These are phyloP conservation scores for Lentinula aciculospora DNA, from an alignment of 768 basidiomycete genomes.

Conservation along the genomic window DNA sequence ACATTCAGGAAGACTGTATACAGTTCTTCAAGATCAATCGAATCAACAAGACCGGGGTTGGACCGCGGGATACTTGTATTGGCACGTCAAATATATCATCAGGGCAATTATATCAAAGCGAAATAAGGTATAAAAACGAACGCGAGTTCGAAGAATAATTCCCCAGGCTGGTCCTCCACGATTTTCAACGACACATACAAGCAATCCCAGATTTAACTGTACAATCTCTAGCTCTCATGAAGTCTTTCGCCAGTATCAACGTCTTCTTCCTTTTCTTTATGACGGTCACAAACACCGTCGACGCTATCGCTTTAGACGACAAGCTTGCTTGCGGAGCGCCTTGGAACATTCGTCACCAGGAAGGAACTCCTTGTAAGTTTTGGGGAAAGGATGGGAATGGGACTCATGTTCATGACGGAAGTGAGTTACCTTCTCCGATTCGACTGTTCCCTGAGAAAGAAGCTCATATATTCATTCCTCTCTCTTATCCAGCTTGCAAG, in stretches of 20 bases:
- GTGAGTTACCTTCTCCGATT: not conserved
- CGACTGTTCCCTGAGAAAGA: not conserved
- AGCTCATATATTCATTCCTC: not conserved
- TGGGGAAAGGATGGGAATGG: not conserved
- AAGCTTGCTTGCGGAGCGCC: not conserved
- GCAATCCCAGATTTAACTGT: not conserved
- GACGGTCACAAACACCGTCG: not conserved
- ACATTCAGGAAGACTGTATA: no score
- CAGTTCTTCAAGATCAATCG: no score
- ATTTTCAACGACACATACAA: not conserved
- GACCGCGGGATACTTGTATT: no score
- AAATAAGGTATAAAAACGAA: not conserved
- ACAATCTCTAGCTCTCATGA: not conserved
- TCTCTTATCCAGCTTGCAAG: not conserved
- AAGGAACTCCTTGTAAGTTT: not conserved
- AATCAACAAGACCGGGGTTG: no score
- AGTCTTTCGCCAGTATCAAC: not conserved
- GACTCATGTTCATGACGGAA: not conserved
- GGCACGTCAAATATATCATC: no score
- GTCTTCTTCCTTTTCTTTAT: not conserved
- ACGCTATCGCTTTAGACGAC: not conserved
- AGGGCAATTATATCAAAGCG: no score
- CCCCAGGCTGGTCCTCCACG: not conserved
- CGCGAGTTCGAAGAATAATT: not conserved
- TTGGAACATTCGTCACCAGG: not conserved